phyloP scores from a whole-genome alignment of 371 early-diverging fungal genomes.

The Mucor mucedo region DNA sequence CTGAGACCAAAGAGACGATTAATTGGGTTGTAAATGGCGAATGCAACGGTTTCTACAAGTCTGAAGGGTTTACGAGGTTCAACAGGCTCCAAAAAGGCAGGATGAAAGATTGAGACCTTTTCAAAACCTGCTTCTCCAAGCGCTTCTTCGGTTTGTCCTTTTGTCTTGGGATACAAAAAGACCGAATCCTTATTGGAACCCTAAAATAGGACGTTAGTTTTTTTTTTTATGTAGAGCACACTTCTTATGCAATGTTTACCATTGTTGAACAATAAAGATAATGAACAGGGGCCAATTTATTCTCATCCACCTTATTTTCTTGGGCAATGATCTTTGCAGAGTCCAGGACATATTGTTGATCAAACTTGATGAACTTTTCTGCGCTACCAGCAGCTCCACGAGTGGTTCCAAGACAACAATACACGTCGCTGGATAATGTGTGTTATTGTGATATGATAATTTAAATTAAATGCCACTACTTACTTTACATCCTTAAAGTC shows the following conservation, averaged over 20 bases:
- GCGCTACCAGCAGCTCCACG: constrained; percentile 69
- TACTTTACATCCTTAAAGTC: constrained; percentile 52
- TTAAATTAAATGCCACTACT: constrained; percentile 5
- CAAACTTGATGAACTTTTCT: constrained; percentile 71
- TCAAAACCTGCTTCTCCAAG: constrained; percentile 66
- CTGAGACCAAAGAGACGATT: constrained; percentile 25
- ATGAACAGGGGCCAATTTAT: constrained; percentile 54
- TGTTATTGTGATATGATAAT: neutral
- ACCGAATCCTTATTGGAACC: constrained; percentile 63
- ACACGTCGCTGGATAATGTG: constrained; percentile 11
- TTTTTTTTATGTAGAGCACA: too few species aligned
- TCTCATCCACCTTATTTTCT: constrained; percentile 54
- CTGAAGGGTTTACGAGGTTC: constrained; percentile 36
- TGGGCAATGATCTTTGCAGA: constrained; percentile 66
- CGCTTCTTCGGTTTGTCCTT: constrained; percentile 77
- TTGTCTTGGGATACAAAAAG: constrained; percentile 73
- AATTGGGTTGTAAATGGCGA: constrained; percentile 20
- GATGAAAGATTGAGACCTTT: constrained; percentile 68
- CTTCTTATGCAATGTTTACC: constrained; percentile 6
- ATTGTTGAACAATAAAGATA: constrained; percentile 71
- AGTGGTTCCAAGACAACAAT: constrained; percentile 52
- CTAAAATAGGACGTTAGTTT: constrained; percentile 11
- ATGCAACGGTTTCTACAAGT: constrained; percentile 21
- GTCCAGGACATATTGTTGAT: constrained; percentile 74
- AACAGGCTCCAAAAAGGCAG: constrained; percentile 59